Evolutionary conservation across 306 rosid genomes (phyloP), one percentile per base, ranked within the genome.

Genomic region (Trifolium pratense): DNA sequence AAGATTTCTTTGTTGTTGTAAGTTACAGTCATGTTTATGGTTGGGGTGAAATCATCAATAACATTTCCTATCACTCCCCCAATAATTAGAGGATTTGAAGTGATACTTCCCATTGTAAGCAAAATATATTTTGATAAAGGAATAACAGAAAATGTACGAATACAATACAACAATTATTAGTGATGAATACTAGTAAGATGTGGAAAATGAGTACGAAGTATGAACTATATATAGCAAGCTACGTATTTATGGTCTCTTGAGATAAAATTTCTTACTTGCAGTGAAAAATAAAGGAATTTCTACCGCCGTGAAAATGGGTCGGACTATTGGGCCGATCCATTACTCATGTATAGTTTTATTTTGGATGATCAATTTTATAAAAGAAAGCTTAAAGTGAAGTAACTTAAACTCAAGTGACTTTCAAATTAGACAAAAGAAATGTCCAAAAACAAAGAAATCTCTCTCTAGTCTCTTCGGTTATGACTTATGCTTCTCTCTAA

Each of bases 21-120:
- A 61, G 83, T 59, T 34, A 90, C 85, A 51, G 48, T 16, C 89
- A 93, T 89, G 61, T 75, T 78, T 4, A 81, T 78, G 73, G 75
- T 82, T 66, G 88, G 49, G 17, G 71, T 93, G 85, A 93, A 93
- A 20, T 51, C 49, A n/a, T 90, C 93, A 70, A 90, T 84, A 45
- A 93, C 98, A 67, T 93, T 97, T 73, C 98, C 98, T 5, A 93
- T 82, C 15, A 93, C 98, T 79, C 90, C 84, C 60, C 93, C 98
- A 37, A 93, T 84, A 48, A 77, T 46, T 9, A 93, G 83, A 55
- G 98, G 91, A 14, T 90, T 90, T 82, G 69, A 32, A 3, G 80
- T 34, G 9, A 62, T 11, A 70, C 84, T 84, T 71, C 88, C 83
- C 97, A 89, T 90, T 61, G 0, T 42, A 4, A 16, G 34, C n/a